Conservation (phyloP, 2,329 filamentous ascomycete genomes). For the Arachnomyces sp. region DNA sequence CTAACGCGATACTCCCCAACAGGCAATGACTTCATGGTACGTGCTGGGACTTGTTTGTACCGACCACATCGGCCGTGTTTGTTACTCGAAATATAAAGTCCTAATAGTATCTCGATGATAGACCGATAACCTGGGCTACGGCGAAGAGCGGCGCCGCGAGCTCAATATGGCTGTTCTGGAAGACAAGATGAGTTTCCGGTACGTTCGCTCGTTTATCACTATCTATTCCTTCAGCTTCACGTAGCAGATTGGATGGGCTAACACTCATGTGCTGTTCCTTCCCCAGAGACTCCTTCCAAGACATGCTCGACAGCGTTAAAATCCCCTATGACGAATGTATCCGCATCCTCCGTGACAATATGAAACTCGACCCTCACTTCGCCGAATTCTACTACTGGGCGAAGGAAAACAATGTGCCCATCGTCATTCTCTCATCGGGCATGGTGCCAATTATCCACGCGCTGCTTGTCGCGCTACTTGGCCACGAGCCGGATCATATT, state of each 20-base stretch:
- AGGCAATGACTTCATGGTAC: conserved; percentile 60
- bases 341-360: conserved; percentile 67
- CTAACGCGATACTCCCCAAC: background rate
- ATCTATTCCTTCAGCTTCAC: conserved; percentile 3
- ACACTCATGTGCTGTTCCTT: background rate
- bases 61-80: conserved; percentile 2
- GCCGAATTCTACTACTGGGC: conserved; percentile 81
- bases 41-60: conserved; percentile 4
- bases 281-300: conserved; percentile 66
- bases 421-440: conserved; percentile 84
- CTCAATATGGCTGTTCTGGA: conserved; percentile 72
- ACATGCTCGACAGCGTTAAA: conserved; percentile 84
- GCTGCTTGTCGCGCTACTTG: conserved; percentile 70
- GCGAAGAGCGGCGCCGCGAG: conserved; percentile 59
- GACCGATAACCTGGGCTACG: conserved; percentile 90
- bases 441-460: conserved; percentile 89
- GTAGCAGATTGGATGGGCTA: background rate
- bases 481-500: conserved; percentile 68
- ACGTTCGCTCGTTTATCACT: conserved; percentile 11
- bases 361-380: conserved; percentile 84
- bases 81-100: background rate
- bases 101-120: conserved; percentile 44
- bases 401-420: conserved; percentile 72
- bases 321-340: conserved; percentile 78
- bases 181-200: conserved; percentile 64